A percentile compares a stretch with the other conserved stretches of the same genome.
These are phyloP conservation scores for Candida orba DNA, from an alignment of 805 yeast genomes.

Conservation along the genomic window DNA sequence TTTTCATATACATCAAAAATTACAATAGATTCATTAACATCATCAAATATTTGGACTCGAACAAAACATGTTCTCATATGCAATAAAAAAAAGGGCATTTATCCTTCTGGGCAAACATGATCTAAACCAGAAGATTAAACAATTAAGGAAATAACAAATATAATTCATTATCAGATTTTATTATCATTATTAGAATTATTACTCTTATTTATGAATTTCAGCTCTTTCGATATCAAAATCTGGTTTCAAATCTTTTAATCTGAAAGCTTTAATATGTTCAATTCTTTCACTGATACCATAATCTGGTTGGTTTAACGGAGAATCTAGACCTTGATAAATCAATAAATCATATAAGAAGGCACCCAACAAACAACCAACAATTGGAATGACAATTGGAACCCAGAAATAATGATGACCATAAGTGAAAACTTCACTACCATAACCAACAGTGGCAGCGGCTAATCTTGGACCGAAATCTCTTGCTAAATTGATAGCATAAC, in stretches of 20 bases:
- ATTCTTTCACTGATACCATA: constrained; percentile 16
- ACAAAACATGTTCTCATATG: too few species aligned
- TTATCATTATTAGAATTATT: neutral
- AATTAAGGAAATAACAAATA: too few species aligned
- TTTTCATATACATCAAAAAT: neutral
- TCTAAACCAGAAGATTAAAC: too few species aligned
- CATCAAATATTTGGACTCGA: neutral
- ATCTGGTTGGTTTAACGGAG: constrained; percentile 41
- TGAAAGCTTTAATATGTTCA: constrained; percentile 15
- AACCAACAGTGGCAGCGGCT: constrained; percentile 41
- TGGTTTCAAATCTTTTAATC: constrained; percentile 18
- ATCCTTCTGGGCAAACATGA: too few species aligned
- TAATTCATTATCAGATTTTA: neutral
- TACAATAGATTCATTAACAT: too few species aligned
- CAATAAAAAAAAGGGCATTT: too few species aligned
- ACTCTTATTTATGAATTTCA: neutral
- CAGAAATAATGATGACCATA: constrained; percentile 39
- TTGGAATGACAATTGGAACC: constrained; percentile 47
- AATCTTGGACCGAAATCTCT: constrained; percentile 51
- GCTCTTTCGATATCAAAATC: constrained; percentile 12
- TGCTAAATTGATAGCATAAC: constrained; percentile 47
- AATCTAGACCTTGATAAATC: constrained; percentile 44
- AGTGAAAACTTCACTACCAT: constrained; percentile 33
- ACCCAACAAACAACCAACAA: constrained; percentile 40
- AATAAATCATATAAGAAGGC: constrained; percentile 45